Evolutionary conservation across 495 filamentous ascomycete species (phyloP), one percentile per base, ranked within the genome.

Genomic region (Paragyromitra xinjiangensis): DNA sequence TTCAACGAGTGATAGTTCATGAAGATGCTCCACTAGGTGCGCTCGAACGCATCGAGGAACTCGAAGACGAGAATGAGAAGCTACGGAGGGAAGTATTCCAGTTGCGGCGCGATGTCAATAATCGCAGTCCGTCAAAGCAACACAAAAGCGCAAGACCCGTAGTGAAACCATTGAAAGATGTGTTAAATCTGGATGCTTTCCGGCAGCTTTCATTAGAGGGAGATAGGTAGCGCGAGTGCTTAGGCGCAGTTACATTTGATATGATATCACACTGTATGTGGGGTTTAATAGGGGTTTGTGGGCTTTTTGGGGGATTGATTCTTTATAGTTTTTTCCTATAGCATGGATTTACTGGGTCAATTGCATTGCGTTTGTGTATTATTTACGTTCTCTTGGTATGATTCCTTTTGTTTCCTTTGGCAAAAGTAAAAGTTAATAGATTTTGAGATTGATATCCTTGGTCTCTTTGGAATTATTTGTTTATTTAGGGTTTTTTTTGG

Each of bases 51-150:
- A 83, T 90, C 59, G 86, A 87, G 83, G 83, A 90, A 75, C 85
- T 92, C 29, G 88, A 90, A 78, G 77, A 86, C 44, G 91, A 92
- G 83, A 89, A 92, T 72, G 88, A 91, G 68, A 81, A 85, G 62
- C 82, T 90, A 78, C 85, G 86, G 66, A 83, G 86, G 29, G 88
- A 90, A 67, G 81, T 90, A 3, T 83, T 85, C 9, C 80, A 86
- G 12, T 72, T 90, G 16, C 85, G 86, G 61, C 82, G 88, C 58
- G 88, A 90, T 75, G 22, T 87, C 3, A 83, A 78, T 39, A 87
- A 85, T 72, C 81, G 87, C 19, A 74, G 82, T 62, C 87, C 87
- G 22, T 75, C 74, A 0, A 79, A 73, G 56, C 71, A 69, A 12
- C 66, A 59, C 8, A 70, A 71, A 24, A 66, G 42, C 1, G 42